Base-by-base conservation (phyloP, 805 yeast genomes). In the Lipomyces sp. region DNA sequence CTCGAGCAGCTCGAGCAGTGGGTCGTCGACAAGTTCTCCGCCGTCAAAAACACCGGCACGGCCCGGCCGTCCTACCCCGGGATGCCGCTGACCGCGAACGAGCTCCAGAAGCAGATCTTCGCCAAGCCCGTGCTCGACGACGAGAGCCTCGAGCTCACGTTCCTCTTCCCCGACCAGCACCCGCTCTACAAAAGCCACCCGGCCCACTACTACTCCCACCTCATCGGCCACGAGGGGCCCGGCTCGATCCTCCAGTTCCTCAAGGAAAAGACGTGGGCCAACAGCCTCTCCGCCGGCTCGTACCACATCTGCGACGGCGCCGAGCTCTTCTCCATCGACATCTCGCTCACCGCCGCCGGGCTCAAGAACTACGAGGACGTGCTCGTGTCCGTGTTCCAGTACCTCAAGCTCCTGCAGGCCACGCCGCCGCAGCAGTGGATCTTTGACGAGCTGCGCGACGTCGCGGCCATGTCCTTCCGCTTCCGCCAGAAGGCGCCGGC, bases 221-320 rank as follows among this genome's bases (percentile, higher is more conserved):
- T 93, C 46, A 70, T 91, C 42, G 98, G 98, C 36, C 98, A 91
- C 67, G 98, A 91, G 70, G 86, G 93, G 42, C 75, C 82, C 43
- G 98, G 98, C 1, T 88, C 96, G 1, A 66, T 91, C 18, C 73
- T 88, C 32, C 78, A 82, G 49, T 76, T 74, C 57, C 76, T 91
- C 58, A 91, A 88, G 68, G 65, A 70, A 31, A 71, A 77, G 57
- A 85, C 90, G 13, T 86, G 90, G 88, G 95, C 91, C 5, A 84
- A 79, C 59, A 83, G 79, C 16, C 74, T 91, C 45, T 79, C 88
- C 33, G 81, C 89, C 31, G 96, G 96, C 7, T 75, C 79, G 36
- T 61, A 64, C 43, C 71, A 65, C 47, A 75, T 80, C 58, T 76
- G 78, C 32, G 74, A 80, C 40, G 93, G 84, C 2, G 80, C 75